Conservation (phyloP, 2,329 filamentous ascomycete genomes). For the Biscogniauxia sp. region DNA sequence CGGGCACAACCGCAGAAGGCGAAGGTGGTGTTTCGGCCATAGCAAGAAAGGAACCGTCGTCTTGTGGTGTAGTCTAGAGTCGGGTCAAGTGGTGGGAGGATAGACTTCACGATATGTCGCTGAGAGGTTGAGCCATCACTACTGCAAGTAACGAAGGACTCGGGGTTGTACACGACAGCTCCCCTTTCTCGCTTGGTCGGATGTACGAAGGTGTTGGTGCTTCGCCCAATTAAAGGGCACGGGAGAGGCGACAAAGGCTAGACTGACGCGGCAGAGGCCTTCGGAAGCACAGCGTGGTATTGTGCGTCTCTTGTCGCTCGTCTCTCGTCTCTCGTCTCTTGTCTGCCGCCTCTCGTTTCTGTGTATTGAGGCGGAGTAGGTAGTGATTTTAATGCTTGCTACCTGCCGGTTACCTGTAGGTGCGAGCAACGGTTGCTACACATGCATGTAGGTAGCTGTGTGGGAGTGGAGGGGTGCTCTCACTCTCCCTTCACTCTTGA, state of each 20-base stretch:
- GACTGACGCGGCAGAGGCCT: not conserved
- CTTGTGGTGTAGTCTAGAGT: not conserved
- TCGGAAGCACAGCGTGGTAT: no score
- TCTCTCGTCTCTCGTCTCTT: not conserved
- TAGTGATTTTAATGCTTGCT: not conserved
- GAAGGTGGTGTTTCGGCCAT: conserved; percentile 13
- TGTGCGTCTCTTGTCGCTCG: not conserved
- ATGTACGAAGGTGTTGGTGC: not conserved
- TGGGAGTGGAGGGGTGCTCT: not conserved
- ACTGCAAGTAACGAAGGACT: not conserved
- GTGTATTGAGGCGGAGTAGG: not conserved
- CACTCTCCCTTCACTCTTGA: no score
- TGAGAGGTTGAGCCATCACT: not conserved
- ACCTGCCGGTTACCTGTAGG: not conserved
- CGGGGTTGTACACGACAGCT: not conserved
- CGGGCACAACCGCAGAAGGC: not conserved
- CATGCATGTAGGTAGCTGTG: not conserved
- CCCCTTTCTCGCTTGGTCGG: not conserved
- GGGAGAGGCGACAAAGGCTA: not conserved
- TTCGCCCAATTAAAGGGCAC: not conserved
- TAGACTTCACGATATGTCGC: not conserved
- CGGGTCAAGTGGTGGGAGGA: not conserved
- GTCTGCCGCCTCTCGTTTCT: not conserved
- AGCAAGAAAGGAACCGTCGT: not conserved
- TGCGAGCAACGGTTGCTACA: not conserved